Evolutionary conservation across 2,329 filamentous ascomycete genomes (phyloP).

Genomic region (Epicoccum sorghinum): DNA sequence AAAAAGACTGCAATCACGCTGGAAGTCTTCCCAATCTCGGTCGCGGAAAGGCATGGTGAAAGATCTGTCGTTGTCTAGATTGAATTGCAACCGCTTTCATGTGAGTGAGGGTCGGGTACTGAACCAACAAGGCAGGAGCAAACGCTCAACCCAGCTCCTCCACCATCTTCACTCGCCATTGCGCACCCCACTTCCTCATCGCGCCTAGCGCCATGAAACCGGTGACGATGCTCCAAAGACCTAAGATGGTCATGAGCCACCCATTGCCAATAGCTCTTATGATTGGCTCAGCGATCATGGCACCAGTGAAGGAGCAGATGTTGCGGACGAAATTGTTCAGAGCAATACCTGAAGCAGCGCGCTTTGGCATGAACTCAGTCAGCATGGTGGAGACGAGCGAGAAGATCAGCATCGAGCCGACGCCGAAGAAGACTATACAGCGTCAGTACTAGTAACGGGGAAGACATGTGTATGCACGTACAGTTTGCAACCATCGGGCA

Average conservation of each 20-base stretch:
- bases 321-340: slow-evolving; percentile 50
- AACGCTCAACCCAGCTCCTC: slow-evolving; percentile 26
- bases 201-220: slow-evolving; percentile 60
- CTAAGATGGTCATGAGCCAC: slow-evolving; percentile 49
- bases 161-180: slow-evolving; percentile 71
- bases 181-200: slow-evolving; percentile 64
- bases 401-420: slow-evolving; percentile 50
- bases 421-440: slow-evolving; percentile 45
- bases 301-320: slow-evolving; percentile 46
- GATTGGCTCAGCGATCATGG: slow-evolving; percentile 45
- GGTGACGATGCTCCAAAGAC: slow-evolving; percentile 57
- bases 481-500: slow-evolving; percentile 48
- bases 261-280: slow-evolving; percentile 47
- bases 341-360: slow-evolving; percentile 45
- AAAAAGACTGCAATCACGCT: slow-evolving; percentile 27
- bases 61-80: too few relatives aligned
- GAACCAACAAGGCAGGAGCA: neutral
- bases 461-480: neutral
- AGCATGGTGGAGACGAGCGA: slow-evolving; percentile 48
- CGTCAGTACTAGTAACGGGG: neutral
- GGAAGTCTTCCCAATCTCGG: slow-evolving; percentile 23
- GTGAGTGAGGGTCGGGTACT: neutral
- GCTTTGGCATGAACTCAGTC: slow-evolving; percentile 49
- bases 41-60: slow-evolving; percentile 25
- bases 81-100: neutral